These are phyloP conservation scores for Hypoxylon sp. DNA, from an alignment of 2,329 filamentous ascomycete species.

Conservation along the genomic window DNA sequence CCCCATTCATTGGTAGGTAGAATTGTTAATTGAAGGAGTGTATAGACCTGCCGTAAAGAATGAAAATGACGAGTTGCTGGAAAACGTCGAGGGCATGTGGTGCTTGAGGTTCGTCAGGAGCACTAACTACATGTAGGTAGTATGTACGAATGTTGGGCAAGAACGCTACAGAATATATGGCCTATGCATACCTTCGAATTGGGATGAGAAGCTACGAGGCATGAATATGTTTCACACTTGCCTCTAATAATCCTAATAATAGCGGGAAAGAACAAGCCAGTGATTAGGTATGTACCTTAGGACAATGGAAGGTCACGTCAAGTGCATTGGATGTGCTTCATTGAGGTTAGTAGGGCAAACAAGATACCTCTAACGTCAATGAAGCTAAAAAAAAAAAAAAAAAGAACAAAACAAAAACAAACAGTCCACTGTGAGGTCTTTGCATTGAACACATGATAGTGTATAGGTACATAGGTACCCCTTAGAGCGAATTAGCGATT, in stretches of 20 bases:
- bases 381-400: too few relatives aligned
- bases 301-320: not conserved
- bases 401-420: not conserved
- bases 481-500: constrained; percentile 50
- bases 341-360: not conserved
- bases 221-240: constrained; percentile 30
- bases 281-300: constrained; percentile 1
- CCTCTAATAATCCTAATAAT: not conserved
- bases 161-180: constrained; percentile 22
- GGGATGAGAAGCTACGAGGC: constrained; percentile 4
- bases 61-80: constrained; percentile 8
- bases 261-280: constrained; percentile 23
- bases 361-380: too few relatives aligned
- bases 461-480: not conserved
- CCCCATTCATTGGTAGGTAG: not conserved
- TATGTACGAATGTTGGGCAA: constrained; percentile 1
- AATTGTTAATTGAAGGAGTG: constrained; percentile 5
- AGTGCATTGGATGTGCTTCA: not conserved
- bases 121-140: not conserved
- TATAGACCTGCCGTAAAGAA: constrained; percentile 12
- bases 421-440: not conserved
- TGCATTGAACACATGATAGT: not conserved
- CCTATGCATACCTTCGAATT: constrained; percentile 16
- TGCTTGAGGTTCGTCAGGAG: not conserved
- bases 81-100: not conserved